These are phyloP conservation scores for Lizonia empirigonia DNA, from an alignment of 2,329 filamentous ascomycete species.

Conservation along the genomic window DNA sequence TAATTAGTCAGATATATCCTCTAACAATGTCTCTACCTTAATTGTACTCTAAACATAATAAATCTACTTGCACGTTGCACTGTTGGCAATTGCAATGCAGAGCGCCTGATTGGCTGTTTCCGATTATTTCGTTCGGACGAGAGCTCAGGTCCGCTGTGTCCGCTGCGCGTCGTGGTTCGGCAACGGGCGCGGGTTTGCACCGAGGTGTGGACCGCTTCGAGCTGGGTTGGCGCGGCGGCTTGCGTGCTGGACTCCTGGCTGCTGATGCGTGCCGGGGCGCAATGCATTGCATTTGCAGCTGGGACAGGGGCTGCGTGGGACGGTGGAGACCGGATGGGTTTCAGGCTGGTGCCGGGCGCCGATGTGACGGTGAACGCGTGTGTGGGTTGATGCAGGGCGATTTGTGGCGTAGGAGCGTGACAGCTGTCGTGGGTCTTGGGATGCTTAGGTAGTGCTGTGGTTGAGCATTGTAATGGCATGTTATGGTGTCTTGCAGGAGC, in stretches of 20 bases:
- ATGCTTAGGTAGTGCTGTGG: conserved; percentile 3
- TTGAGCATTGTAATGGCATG: not conserved
- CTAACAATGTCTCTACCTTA: too few relatives aligned
- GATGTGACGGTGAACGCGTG: conserved; percentile 1
- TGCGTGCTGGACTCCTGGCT: not conserved
- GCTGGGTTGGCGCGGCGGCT: too few relatives aligned
- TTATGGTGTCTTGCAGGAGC: not conserved
- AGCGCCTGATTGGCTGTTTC: too few relatives aligned
- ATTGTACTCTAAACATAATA: too few relatives aligned
- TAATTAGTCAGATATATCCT: too few relatives aligned
- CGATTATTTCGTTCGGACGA: too few relatives aligned
- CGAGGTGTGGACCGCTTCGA: not conserved
- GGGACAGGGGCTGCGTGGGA: conserved; percentile 1
- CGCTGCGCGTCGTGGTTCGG: not conserved
- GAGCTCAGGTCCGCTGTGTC: too few relatives aligned
- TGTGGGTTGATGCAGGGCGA: not conserved
- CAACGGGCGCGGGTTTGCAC: not conserved
- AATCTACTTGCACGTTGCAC: too few relatives aligned
- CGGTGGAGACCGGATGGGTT: conserved; percentile 9
- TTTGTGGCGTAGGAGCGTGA: conserved; percentile 8
- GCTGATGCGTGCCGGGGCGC: conserved; percentile 1
- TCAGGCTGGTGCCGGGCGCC: conserved; percentile 17
- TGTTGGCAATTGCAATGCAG: too few relatives aligned
- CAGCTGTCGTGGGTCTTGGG: conserved; percentile 11
- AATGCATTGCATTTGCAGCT: too few relatives aligned